Evolutionary conservation across 169 alveolate genomes (phyloP), one percentile per base, ranked within the genome.

Genomic region (Cyclospora cayetanensis): DNA sequence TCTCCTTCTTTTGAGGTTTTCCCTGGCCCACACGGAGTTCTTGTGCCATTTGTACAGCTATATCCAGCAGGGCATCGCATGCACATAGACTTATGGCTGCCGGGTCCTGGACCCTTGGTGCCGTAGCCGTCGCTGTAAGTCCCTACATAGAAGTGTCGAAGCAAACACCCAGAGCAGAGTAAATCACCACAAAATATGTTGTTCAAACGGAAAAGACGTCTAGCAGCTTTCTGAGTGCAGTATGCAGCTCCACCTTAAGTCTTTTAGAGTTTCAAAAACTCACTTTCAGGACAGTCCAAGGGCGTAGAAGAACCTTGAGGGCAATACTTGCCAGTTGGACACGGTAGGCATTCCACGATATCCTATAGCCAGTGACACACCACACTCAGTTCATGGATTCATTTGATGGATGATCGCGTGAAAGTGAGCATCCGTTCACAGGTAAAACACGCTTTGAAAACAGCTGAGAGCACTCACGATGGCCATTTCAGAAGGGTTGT

Each of bases 251-350:
- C 0, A 34, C 35, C 46, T 20, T 31, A 9, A 15, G 0, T 12
- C 7, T 52, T 29, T 31, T 34, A 35, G 29, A 34, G 80, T 18
- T 18, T n/a, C n/a, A n/a, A n/a, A n/a, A 12, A 68, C 25, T 68
- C 80, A 25, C 92, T 86, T 20, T 4, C 60, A 31, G 96, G 96
- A 53, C 97, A 95, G 27, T 88, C 85, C 1, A 25, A 29, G 22
- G 95, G 96, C 25, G 29, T 46, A n/a, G 43, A 0, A 9, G 91
- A 27, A 37, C 94, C 97, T 42, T 5, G 89, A 20, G 97, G 96
- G 68, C 97, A 95, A 86, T 94, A 96, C n/a, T 52, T 53, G 7
- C 95, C 95, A 1, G 80, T 82, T 41, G 94, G 95, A 46, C 97
- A 95, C 53, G 60, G 74, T 35, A 66, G 34, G 85, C 85, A 76